Evolutionary conservation across 345 rosid species (phyloP), one percentile per base, ranked within the genome.

Genomic region (Acer campestre): DNA sequence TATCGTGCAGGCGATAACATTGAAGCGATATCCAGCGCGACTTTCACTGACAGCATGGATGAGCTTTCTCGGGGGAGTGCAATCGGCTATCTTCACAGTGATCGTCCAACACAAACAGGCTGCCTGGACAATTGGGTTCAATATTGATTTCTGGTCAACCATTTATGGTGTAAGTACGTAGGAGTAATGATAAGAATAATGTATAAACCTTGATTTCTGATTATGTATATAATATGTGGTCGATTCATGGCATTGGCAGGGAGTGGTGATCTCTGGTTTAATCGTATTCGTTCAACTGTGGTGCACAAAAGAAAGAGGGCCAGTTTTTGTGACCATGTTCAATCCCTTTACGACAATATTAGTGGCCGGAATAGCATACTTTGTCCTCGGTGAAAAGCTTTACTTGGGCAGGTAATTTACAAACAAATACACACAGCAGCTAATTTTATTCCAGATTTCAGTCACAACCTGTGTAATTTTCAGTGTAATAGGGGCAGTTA

Each of bases 11-110:
- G 94, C 89, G 17, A 65, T 77, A 53, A 90, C 92, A 12, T 35
- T 92, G 79, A 87, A 86, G 75, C 83, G 91, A 71, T 89, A 90
- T 71, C 92, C 92, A 5, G 92, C 97, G 8, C 94, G 68, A 51
- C 80, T 92, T 10, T 92, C 97, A 3, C 81, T 92, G 67, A 83
- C 94, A 2, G 74, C 97, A 13, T 89, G 94, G 94, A 92, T 90
- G 87, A 80, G 84, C 76, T 80, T 86, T 1, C 31, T 87, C 1
- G 94, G 94, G 66, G 94, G 89, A 17, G 87, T 84, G 14, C 92
- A 90, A 51, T 90, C 92, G 0, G 97, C 94, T 3, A 80, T 83
- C 59, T 92, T 79, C 80, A 79, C 96, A 0, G 89, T 75, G 20
- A 84, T 86, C 55, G 70, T 84, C 4, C 73, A 83, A 29, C 93